phyloP scores from a whole-genome alignment of 371 early-diverging fungal genomes.

The Apophysomyces variabilis region DNA sequence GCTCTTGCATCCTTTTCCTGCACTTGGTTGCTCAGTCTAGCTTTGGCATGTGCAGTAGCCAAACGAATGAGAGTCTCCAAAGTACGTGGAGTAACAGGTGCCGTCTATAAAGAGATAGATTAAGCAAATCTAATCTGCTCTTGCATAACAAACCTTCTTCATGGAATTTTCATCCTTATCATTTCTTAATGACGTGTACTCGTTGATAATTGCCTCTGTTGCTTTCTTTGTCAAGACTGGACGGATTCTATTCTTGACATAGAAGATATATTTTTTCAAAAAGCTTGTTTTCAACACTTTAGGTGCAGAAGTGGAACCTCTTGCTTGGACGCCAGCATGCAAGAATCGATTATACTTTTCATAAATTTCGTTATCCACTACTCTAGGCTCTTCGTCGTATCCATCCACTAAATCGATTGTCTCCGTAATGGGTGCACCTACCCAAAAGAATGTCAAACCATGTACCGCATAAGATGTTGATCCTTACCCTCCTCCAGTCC shows the following conservation, averaged over 20 bases:
- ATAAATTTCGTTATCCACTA: constrained; percentile 67
- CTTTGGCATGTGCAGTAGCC: constrained; percentile 98
- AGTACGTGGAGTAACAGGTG: constrained; percentile 97
- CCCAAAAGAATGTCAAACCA: constrained; percentile 9
- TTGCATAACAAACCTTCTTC: constrained; percentile 48
- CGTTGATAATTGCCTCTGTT: constrained; percentile 77
- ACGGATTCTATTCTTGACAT: constrained; percentile 76
- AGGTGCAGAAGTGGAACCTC: constrained; percentile 32
- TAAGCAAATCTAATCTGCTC: background rate
- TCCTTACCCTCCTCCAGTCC: constrained; percentile 83
- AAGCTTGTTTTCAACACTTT: constrained; percentile 78
- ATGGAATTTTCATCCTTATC: constrained; percentile 62
- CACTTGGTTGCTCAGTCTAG: constrained; percentile 83
- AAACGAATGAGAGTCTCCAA: constrained; percentile 99
- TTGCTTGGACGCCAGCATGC: constrained; percentile 61
- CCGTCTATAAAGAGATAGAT: constrained; percentile 41
- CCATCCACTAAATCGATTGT: constrained; percentile 54
- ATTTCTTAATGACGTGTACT: constrained; percentile 80
- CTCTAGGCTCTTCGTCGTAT: constrained; percentile 50
- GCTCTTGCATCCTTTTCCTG: constrained; percentile 87
- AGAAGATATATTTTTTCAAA: constrained; percentile 84
- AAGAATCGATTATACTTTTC: constrained; percentile 81
- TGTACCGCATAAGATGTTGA: constrained; percentile 13
- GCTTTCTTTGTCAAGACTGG: constrained; percentile 77
- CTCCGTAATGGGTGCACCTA: constrained; percentile 74